Base-by-base conservation (phyloP, 176 grass and related monocot genomes). In the Eragrostis curvula region DNA sequence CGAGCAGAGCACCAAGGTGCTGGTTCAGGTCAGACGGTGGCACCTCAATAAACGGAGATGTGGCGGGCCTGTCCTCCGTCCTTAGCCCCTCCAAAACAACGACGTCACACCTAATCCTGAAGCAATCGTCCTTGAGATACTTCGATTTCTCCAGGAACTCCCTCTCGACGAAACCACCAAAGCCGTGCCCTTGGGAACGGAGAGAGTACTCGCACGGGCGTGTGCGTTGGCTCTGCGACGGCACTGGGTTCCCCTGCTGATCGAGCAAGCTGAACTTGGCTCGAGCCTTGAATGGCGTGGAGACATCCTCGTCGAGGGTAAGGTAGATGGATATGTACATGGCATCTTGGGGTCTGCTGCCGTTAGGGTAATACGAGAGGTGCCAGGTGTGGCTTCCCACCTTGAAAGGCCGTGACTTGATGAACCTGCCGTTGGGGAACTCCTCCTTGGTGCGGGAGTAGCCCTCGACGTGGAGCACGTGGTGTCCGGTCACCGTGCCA, bases 1-100 rank as follows among this genome's bases (percentile, higher is more conserved):
- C 20, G 7, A 82, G 64, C 36, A 86, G 71, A 20, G 78, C 59
- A 2, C 43, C 50, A 24, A 90, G 72, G 51, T 90, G 83, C 43
- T 48, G 58, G 30, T 62, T 27, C 61, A 83, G 75, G 49, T 81
- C 44, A 21, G 74, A 8, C 10, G 82, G 82, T 28, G 73, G 44
- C 3, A 73, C 60, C 7, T 40, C 25, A 42, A 53, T 27, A 18
- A 8, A 6, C 29, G 17, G 63, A 12, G 72, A 20, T 8, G 1
- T 6, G 4, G 5, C 27, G 13, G 13, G 3, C 21, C 67, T 70
- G 9, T 70, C 42, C 32, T 36, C 32, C 32, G 32, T 36, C 32
- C 32, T 36, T 2, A 36, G 4, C 32, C 32, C 32, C 32, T 36
- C 32, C 4, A 4, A 14, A 17, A 89, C 60, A n/a, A 55, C 36